Conservation (phyloP, 2,329 filamentous ascomycete species). For the Pyrenophora teres region DNA sequence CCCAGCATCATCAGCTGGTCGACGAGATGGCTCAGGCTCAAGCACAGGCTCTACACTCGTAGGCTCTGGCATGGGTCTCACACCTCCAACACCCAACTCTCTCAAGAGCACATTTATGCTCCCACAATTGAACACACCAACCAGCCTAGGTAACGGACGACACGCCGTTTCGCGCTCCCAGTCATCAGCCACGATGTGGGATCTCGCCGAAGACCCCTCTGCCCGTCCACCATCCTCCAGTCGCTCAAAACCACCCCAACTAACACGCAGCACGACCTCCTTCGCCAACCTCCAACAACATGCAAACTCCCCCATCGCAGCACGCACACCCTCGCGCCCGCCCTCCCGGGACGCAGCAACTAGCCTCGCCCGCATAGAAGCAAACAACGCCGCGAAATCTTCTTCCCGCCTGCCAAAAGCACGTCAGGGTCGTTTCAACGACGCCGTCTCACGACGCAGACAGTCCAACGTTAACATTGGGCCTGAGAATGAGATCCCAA, state of each 20-base stretch:
- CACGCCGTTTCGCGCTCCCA: slow-evolving; percentile 38
- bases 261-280: slow-evolving; percentile 35
- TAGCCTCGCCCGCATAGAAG: slow-evolving; percentile 31
- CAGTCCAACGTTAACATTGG: slow-evolving; percentile 24
- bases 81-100: slow-evolving; percentile 42
- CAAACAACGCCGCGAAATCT: slow-evolving; percentile 20
- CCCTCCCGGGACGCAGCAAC: slow-evolving; percentile 37
- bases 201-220: slow-evolving; percentile 39
- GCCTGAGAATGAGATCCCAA: slow-evolving; percentile 31
- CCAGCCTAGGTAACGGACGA: slow-evolving; percentile 23
- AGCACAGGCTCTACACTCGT: slow-evolving; percentile 39
- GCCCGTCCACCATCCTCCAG: slow-evolving; percentile 25
- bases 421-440: slow-evolving; percentile 35
- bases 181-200: slow-evolving; percentile 41
- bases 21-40: slow-evolving; percentile 41
- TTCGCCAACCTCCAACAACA: slow-evolving; percentile 27
- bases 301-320: slow-evolving; percentile 19
- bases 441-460: slow-evolving; percentile 32
- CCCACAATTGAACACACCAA: slow-evolving; percentile 35
- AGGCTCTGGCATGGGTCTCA: slow-evolving; percentile 33
- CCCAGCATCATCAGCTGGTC: slow-evolving; percentile 37
- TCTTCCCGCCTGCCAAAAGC: slow-evolving; percentile 40
- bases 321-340: slow-evolving; percentile 30
- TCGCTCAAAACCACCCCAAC: slow-evolving; percentile 24
- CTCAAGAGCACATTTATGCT: slow-evolving; percentile 37